A percentile compares a stretch with the other conserved stretches of the same genome.
phyloP scores from a whole-genome alignment of 129 eudicot genomes.

The Flaveria trinervia region DNA sequence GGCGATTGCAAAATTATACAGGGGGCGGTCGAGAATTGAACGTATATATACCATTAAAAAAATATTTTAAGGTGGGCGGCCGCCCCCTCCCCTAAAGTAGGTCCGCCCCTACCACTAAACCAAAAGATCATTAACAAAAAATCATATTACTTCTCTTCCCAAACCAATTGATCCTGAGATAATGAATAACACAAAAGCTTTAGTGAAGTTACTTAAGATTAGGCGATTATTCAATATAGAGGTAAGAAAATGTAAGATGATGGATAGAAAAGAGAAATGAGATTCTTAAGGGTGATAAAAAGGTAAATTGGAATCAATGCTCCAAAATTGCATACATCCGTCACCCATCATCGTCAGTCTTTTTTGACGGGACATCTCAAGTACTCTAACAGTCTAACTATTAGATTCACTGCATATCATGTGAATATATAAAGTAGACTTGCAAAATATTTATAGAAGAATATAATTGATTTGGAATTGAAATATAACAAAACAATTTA shows the following conservation, averaged over 20 bases:
- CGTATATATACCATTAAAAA: no score
- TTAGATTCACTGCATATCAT: not conserved
- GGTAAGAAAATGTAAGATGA: constrained; percentile 1
- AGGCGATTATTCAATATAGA: not conserved
- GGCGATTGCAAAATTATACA: no score
- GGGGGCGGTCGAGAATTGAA: no score
- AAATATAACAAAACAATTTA: not conserved
- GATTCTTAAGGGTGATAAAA: constrained; percentile 9
- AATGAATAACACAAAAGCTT: no score
- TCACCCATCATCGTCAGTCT: constrained; percentile 34
- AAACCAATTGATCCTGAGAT: no score
- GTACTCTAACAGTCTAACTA: not conserved
- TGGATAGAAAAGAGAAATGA: not conserved
- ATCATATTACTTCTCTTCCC: no score
- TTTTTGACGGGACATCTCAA: constrained; percentile 37
- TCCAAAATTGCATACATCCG: constrained; percentile 31
- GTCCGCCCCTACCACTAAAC: no score
- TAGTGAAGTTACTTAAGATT: no score
- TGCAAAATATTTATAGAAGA: not conserved
- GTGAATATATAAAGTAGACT: not conserved
- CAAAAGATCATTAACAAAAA: no score
- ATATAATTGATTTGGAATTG: not conserved
- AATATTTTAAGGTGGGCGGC: no score
- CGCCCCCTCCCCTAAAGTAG: no score
- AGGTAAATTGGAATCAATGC: constrained; percentile 32